phyloP scores from a whole-genome alignment of 768 basidiomycete species.

The Podaxis mareebaensis region DNA sequence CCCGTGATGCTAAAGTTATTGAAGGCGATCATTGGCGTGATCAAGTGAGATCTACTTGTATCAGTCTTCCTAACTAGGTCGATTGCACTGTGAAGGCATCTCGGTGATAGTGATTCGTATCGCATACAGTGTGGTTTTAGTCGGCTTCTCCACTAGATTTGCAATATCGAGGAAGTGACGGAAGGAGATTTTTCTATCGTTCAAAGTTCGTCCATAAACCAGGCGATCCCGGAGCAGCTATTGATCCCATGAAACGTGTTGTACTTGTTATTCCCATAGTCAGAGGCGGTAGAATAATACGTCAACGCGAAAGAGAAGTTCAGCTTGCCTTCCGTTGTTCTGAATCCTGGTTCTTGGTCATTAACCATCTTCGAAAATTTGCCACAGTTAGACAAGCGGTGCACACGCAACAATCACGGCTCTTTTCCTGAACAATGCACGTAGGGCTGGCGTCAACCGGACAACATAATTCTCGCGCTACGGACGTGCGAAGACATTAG shows the following conservation, averaged over 20 bases:
- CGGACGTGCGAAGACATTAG: neutral
- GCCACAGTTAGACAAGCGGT: too few relatives aligned
- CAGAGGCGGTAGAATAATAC: neutral
- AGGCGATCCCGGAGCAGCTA: neutral
- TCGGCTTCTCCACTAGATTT: neutral
- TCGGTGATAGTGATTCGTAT: neutral
- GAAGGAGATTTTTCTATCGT: neutral
- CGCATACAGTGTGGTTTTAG: neutral
- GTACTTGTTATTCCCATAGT: neutral
- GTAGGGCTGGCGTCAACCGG: neutral
- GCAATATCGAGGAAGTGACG: too few relatives aligned
- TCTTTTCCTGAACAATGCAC: neutral
- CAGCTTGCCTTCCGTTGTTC: neutral
- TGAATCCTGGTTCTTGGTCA: too few relatives aligned
- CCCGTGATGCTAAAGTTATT: neutral
- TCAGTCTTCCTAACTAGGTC: too few relatives aligned
- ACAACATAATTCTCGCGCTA: neutral
- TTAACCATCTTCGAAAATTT: too few relatives aligned
- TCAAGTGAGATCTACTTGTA: too few relatives aligned
- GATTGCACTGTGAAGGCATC: neutral
- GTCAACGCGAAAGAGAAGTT: neutral
- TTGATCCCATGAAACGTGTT: neutral
- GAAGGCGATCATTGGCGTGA: neutral
- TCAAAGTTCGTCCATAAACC: neutral
- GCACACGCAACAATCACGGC: neutral